Conservation (phyloP, 805 yeast genomes). For the Priceomyces melissophilus region DNA sequence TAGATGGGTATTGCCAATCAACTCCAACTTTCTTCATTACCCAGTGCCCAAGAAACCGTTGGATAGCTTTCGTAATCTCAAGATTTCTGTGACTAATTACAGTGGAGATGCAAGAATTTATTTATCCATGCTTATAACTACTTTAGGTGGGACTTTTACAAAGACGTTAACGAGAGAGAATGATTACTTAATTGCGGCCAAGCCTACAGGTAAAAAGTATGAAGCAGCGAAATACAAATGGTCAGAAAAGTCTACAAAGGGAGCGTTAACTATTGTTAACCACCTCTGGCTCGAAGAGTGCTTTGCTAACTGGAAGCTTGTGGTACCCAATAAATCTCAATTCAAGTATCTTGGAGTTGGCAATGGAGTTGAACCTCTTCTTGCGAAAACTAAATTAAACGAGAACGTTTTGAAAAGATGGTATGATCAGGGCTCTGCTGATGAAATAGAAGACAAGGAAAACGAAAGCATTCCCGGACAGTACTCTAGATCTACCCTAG, state of each 20-base stretch:
- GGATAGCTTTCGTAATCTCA: constrained; percentile 49
- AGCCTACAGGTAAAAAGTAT: constrained; percentile 68
- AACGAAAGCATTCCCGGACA: too few relatives aligned
- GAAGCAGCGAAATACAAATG: constrained; percentile 64
- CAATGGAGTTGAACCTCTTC: constrained; percentile 39
- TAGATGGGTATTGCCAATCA: constrained; percentile 53
- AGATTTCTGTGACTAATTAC: constrained; percentile 72
- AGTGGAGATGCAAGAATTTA: constrained; percentile 82
- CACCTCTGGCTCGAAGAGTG: constrained; percentile 90
- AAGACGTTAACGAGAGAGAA: constrained; percentile 60
- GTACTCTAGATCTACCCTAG: too few relatives aligned
- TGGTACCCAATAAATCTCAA: constrained; percentile 43
- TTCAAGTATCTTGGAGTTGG: constrained; percentile 47
- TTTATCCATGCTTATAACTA: constrained; percentile 56
- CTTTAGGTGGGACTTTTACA: constrained; percentile 77
- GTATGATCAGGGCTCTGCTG: constrained; percentile 10
- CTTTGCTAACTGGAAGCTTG: constrained; percentile 54
- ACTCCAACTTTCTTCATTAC: constrained; percentile 58
- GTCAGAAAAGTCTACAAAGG: constrained; percentile 28
- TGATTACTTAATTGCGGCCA: constrained; percentile 70
- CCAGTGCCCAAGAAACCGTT: constrained; percentile 60
- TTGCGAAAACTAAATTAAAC: constrained; percentile 52
- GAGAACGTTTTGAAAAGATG: constrained; percentile 39
- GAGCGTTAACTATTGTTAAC: constrained; percentile 54
- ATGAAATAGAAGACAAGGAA: not conserved